These are phyloP conservation scores for Cladorrhinum samala DNA, from an alignment of 495 filamentous ascomycete genomes.

Conservation along the genomic window DNA sequence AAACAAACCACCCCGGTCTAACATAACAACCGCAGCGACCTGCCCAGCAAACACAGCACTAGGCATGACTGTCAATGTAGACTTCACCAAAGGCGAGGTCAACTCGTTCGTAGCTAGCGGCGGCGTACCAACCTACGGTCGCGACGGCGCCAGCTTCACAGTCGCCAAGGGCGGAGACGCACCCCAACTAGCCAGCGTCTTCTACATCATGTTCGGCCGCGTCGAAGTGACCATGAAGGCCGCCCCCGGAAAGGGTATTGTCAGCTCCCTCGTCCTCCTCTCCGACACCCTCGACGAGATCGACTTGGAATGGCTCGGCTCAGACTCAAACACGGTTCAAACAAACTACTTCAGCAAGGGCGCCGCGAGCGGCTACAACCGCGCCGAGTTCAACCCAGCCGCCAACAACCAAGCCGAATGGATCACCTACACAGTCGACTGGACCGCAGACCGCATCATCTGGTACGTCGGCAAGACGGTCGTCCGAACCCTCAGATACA, in stretches of 20 bases:
- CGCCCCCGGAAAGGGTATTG: conserved; percentile 64
- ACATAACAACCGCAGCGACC: conserved; percentile 18
- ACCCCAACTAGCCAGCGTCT: conserved; percentile 68
- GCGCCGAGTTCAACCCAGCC: conserved; percentile 63
- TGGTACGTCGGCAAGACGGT: conserved; percentile 74
- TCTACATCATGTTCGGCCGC: conserved; percentile 81
- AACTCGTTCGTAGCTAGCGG: conserved; percentile 64
- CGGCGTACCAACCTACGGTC: conserved; percentile 58
- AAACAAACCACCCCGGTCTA: too few relatives aligned
- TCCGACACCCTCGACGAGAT: conserved; percentile 93
- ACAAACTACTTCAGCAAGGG: conserved; percentile 96
- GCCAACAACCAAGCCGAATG: conserved; percentile 58
- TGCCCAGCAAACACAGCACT: conserved; percentile 81
- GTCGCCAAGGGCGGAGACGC: conserved; percentile 76
- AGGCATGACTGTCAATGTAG: conserved; percentile 67
- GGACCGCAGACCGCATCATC: conserved; percentile 67
- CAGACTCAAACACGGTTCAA: conserved; percentile 60
- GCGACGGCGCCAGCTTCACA: conserved; percentile 77
- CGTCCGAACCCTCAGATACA: conserved; percentile 57
- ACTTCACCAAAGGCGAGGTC: conserved; percentile 70
- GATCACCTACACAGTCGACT: conserved; percentile 87
- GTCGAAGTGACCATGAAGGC: conserved; percentile 67
- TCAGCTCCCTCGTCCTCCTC: conserved; percentile 80
- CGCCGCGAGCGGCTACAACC: conserved; percentile 63
- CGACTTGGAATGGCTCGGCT: conserved; percentile 80